Evolutionary conservation across 208 protist species (phyloP), one percentile per base, ranked within the genome.

Genomic region (Kentomonas sorsogonicus): DNA sequence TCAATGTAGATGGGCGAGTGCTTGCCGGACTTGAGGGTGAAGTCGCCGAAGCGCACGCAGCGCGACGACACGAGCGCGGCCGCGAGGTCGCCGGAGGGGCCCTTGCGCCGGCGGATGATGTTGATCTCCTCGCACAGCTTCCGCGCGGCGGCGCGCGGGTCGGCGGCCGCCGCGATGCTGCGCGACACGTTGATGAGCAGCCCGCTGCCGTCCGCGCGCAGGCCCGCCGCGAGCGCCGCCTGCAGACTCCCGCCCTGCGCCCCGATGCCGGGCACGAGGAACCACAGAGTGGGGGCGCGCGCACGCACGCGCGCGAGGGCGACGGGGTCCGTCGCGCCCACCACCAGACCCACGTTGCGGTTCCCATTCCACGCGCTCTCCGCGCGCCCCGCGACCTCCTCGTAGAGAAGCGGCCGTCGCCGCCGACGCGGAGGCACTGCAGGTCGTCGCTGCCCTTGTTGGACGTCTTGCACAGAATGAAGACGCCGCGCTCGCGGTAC

Each of bases 1-100:
- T 98, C 96, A 10, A 98, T 85, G 74, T 98, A 98, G 53, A 98
- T 96, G 23, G 95, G 95, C 31, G 93, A 97, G 27, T 66, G 89
- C 41, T 97, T 94, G 34, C 96, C 96, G 11, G 81, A 94, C 69
- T 98, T 98, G 53, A 98, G 79, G 29, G 83, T 98, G 76, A 98
- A 98, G 44, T 85, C 70, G 40, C 96, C 96, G 66, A 97, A 96
- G 69, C 95, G 91, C 26, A 97, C 89, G 68, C 80, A 94, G 40
- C 79, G 69, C 7, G 87, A 91, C 15, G 69, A 60, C 13, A 94
- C 87, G 15, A 94, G 79, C 25, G 83, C 80, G n/a, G 48, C 53
- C 5, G 87, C 87, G 23, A 94, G 66, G 20, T 79, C 77, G 18
- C 47, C 18, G 10, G 74, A 80, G 3, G 68, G 59, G 18, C 66